Percentiles rank a stretch among this genome's conserved stretches.
phyloP scores from a whole-genome alignment of 192 early-diverging fungal genomes.

The Jimgerdemannia lactiflua region DNA sequence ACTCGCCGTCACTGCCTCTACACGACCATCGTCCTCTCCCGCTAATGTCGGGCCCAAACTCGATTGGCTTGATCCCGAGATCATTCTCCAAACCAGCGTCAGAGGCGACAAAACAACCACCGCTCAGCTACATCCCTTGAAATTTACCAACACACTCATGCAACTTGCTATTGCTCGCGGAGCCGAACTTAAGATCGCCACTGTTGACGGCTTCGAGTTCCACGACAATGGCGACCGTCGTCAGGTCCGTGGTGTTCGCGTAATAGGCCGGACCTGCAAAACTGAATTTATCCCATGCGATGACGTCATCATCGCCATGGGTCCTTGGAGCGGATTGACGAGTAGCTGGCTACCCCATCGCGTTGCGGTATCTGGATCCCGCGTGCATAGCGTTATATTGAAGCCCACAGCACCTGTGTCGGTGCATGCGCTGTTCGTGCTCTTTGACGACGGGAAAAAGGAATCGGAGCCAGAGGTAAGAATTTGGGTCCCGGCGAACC shows the following conservation, averaged over 20 bases:
- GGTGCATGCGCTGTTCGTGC: conserved; percentile 33
- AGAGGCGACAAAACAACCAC: conserved; percentile 30
- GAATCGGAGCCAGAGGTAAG: conserved; percentile 31
- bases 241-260: background rate
- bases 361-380: conserved; percentile 25
- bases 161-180: conserved; percentile 28
- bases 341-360: conserved; percentile 16
- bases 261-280: conserved; percentile 13
- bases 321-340: conserved; percentile 37
- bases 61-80: conserved; percentile 12
- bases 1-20: too few species aligned
- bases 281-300: conserved; percentile 7
- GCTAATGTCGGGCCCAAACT: too few species aligned
- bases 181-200: conserved; percentile 19
- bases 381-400: conserved; percentile 37
- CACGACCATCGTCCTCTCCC: too few species aligned
- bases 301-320: conserved; percentile 36
- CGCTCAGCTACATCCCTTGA: conserved; percentile 38
- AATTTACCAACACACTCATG: conserved; percentile 33
- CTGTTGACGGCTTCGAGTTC: conserved; percentile 17
- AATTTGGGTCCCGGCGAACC: too few species aligned
- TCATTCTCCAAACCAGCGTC: conserved; percentile 9
- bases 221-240: background rate
- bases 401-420: conserved; percentile 12
- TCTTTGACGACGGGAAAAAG: conserved; percentile 20